Percentiles rank a stretch among this genome's conserved stretches.
Conservation (phyloP, 2,329 filamentous ascomycete species). For the Monosporascus sp. region DNA sequence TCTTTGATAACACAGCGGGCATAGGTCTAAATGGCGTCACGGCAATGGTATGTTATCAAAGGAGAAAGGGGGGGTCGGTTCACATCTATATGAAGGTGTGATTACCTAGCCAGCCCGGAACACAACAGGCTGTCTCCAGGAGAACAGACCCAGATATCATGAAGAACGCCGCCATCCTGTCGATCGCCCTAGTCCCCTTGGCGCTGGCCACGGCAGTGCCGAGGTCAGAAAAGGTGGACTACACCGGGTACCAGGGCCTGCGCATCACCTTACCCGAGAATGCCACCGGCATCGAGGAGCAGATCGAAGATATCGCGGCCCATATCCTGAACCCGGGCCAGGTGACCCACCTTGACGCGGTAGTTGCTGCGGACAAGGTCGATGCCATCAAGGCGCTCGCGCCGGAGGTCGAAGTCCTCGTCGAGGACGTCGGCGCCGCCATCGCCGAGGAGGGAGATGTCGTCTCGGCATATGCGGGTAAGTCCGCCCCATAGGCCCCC, state of each 20-base stretch:
- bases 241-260: background rate
- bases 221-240: background rate
- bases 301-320: background rate
- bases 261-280: background rate
- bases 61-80: too few relatives aligned
- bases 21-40: too few relatives aligned
- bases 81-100: too few relatives aligned
- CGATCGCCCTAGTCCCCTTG: background rate
- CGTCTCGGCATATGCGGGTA: slow-evolving; percentile 21
- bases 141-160: background rate
- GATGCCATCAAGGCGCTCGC: background rate
- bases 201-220: background rate
- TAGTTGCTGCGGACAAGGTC: background rate
- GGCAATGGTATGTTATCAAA: too few relatives aligned
- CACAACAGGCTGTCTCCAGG: too few relatives aligned
- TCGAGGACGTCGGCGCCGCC: slow-evolving; percentile 25
- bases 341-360: background rate
- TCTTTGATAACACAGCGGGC: too few relatives aligned
- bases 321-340: background rate
- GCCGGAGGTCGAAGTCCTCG: background rate
- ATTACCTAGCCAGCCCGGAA: too few relatives aligned
- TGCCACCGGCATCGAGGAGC: background rate
- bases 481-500: background rate
- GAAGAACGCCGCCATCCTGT: background rate
- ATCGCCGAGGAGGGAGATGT: slow-evolving; percentile 28